phyloP scores from a whole-genome alignment of 169 alveolate genomes.

The Plasmodium gonderi region DNA sequence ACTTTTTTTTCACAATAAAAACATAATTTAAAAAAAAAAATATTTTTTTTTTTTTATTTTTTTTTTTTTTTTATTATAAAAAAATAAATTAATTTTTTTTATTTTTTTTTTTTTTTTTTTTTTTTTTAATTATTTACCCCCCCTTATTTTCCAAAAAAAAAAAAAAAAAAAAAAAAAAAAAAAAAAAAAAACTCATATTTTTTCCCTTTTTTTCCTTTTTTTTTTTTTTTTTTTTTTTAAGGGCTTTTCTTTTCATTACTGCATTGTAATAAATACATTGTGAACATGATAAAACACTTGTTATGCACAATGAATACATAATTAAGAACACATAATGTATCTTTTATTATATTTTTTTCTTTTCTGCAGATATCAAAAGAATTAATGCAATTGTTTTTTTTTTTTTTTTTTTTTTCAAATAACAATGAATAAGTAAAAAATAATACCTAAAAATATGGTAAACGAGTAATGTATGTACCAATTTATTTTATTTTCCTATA shows the following conservation, averaged over 20 bases:
- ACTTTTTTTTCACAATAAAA: too few species aligned
- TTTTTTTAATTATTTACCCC: not conserved
- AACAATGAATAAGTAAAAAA: not conserved
- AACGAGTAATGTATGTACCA: not conserved
- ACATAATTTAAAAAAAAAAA: too few species aligned
- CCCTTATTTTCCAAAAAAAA: not conserved
- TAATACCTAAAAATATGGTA: not conserved
- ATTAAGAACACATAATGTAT: not conserved
- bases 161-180: too few species aligned
- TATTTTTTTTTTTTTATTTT: not conserved
- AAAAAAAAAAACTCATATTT: too few species aligned
- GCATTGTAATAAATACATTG: not conserved
- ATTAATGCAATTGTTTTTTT: not conserved
- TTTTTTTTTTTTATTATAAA: not conserved
- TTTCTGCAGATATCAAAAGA: not conserved
- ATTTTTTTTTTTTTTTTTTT: slow-evolving; percentile 4
- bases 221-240: not conserved
- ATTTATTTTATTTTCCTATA: not conserved
- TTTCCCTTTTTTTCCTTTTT: not conserved
- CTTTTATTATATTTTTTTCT: not conserved
- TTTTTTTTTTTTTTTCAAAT: not conserved
- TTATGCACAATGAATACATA: not conserved
- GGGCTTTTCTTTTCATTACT: too few species aligned
- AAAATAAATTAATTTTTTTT: not conserved
- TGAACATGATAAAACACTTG: not conserved